These are phyloP conservation scores for Nidula niveotomentosa DNA, from an alignment of 1,284 basidiomycete species.

Conservation along the genomic window DNA sequence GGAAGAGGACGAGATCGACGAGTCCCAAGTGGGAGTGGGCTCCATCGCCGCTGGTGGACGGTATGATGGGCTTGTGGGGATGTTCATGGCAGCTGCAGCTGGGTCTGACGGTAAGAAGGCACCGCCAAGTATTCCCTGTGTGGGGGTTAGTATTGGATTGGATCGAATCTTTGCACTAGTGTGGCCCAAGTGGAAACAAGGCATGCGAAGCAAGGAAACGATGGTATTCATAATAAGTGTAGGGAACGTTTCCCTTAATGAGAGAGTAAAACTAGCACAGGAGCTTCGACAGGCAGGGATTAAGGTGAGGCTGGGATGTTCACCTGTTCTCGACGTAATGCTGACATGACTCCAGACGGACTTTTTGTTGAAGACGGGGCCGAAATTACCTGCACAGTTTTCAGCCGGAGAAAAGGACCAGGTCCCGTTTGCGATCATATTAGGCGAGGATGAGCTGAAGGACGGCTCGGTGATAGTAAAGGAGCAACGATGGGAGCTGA, in stretches of 20 bases:
- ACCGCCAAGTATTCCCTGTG: constrained; percentile 74
- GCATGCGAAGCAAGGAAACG: constrained; percentile 87
- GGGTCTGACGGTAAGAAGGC: constrained; percentile 67
- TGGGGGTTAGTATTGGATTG: constrained; percentile 92
- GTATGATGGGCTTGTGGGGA: constrained; percentile 96
- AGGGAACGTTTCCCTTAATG: constrained; percentile 87
- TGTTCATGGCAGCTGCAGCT: constrained; percentile 84
- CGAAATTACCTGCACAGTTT: constrained; percentile 87
- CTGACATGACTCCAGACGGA: constrained; percentile 88
- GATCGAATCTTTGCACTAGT: constrained; percentile 96
- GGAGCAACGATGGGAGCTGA: constrained; percentile 87
- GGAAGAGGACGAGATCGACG: constrained; percentile 90
- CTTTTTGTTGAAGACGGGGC: constrained; percentile 92
- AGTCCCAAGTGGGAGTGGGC: constrained; percentile 92
- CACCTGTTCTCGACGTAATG: too few species aligned
- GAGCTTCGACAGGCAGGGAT: constrained; percentile 88
- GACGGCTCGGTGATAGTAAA: constrained; percentile 88
- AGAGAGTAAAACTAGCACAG: constrained; percentile 83
- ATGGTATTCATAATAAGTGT: constrained; percentile 95
- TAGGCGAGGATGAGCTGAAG: constrained; percentile 87
- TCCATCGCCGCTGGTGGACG: constrained; percentile 97
- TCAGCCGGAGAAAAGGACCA: constrained; percentile 90
- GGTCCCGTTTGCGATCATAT: constrained; percentile 88
- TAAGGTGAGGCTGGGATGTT: constrained; percentile 80
- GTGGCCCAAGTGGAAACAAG: constrained; percentile 81